Percentiles rank a stretch among this genome's conserved stretches.
These are phyloP conservation scores for Metarhizium humberi DNA, from an alignment of 2,329 filamentous ascomycete species.

Conservation along the genomic window DNA sequence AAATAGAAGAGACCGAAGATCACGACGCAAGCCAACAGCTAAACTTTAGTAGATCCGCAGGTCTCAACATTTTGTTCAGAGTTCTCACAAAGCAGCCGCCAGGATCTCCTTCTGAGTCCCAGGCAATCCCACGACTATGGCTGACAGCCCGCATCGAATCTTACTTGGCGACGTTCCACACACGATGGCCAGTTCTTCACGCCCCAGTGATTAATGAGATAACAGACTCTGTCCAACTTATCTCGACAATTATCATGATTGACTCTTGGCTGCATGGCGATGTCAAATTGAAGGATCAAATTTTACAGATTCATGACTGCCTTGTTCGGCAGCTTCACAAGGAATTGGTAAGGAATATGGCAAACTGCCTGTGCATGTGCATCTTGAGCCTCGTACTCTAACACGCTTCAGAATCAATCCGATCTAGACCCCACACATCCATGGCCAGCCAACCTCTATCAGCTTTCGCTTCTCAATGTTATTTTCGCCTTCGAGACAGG, in stretches of 20 bases:
- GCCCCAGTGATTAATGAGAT: slow-evolving; percentile 23
- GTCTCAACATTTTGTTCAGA: background rate
- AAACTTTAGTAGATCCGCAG: background rate
- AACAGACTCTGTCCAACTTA: slow-evolving; percentile 15
- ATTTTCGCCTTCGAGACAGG: slow-evolving; percentile 29
- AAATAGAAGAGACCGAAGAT: background rate
- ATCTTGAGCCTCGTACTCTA: background rate
- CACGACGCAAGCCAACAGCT: background rate
- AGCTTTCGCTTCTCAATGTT: slow-evolving; percentile 26
- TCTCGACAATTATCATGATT: slow-evolving; percentile 26
- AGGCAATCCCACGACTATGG: slow-evolving; percentile 12
- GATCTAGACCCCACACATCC: slow-evolving; percentile 10
- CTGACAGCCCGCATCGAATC: slow-evolving; percentile 13
- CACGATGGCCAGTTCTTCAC: slow-evolving; percentile 32
- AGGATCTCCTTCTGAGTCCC: slow-evolving; percentile 3
- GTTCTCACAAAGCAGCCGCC: background rate
- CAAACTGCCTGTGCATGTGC: background rate
- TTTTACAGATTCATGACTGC: slow-evolving; percentile 20
- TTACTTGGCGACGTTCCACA: slow-evolving; percentile 31
- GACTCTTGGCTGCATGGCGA: slow-evolving; percentile 27
- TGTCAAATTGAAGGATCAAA: slow-evolving; percentile 14
- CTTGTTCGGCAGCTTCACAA: slow-evolving; percentile 21
- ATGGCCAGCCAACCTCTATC: slow-evolving; percentile 23
- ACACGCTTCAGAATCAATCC: slow-evolving; percentile 1
- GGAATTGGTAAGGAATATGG: slow-evolving; percentile 14